Conservation (phyloP, 2,329 filamentous ascomycete species). For the Periglandula ipomoeae region DNA sequence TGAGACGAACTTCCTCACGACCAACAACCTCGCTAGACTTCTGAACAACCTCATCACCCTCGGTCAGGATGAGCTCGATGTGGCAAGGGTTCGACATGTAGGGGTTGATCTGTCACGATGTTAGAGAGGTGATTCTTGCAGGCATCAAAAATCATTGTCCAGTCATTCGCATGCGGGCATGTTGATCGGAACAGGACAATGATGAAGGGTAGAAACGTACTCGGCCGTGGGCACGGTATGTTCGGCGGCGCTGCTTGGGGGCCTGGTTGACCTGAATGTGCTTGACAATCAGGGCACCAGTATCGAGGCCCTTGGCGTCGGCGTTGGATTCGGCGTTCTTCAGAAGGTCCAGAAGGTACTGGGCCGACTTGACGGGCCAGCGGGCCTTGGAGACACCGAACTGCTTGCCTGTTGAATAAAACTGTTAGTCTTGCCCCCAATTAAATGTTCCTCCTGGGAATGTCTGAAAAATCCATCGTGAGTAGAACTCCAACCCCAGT, state of each 20-base stretch:
- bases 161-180: not conserved
- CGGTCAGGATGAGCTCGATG: constrained; percentile 99
- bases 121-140: constrained; percentile 15
- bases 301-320: constrained; percentile 95
- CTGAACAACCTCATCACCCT: constrained; percentile 90
- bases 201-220: constrained; percentile 60
- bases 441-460: too few relatives aligned
- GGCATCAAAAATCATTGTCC: not conserved
- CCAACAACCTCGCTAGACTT: constrained; percentile 79
- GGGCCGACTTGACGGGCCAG: constrained; percentile 98
- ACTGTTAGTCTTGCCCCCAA: too few relatives aligned
- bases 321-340: constrained; percentile 97
- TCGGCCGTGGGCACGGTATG: constrained; percentile 99
- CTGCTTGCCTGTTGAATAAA: constrained; percentile 71
- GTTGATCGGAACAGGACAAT: too few relatives aligned
- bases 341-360: constrained; percentile 94
- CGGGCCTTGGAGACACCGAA: constrained; percentile 96
- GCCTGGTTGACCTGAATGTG: constrained; percentile 99
- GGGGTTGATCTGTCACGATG: constrained; percentile 78
- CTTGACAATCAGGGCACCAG: constrained; percentile 95
- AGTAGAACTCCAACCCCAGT: too few relatives aligned
- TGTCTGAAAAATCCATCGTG: not conserved
- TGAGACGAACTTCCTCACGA: constrained; percentile 61
- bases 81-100: constrained; percentile 99
- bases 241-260: constrained; percentile 97